Evolutionary conservation across 768 basidiomycete genomes (phyloP), one percentile per base, ranked within the genome.

Genomic region (Amanita rimosa): DNA sequence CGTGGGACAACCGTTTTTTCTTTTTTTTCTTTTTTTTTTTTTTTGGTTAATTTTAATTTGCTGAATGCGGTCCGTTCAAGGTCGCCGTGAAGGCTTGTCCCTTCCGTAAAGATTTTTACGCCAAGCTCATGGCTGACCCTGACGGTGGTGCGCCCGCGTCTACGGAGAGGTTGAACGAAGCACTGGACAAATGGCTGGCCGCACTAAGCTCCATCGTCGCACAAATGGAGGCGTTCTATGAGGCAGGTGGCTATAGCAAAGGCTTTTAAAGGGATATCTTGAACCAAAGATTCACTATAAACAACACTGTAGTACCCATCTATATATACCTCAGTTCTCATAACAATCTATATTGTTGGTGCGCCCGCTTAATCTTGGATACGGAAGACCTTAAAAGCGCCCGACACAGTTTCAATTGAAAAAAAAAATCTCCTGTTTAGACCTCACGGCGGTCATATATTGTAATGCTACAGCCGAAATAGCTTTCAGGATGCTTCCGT

Each of bases 81-180:
- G 60, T 80, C 2, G 81, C 80, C 6, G 76, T 83, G 74, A 81
- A 70, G 46, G 79, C 79, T 39, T 73, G 83, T 67, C 73, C 86
- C 3, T 75, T 77, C 55, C 83, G 84, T 34, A 68, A 65, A 16
- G 75, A 76, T 54, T 86, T 89, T 59, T 87, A 83, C 53, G 64
- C 67, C 22, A 83, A 84, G 47, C 72, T 89, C 34, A 75, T 80
- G 6, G 67, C 71, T 3, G 81, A 82, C 52, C 72, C 76, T 21
- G 62, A 68, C 14, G 77, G 81, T 3, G 80, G 75, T 13, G 55
- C 67, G 14, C 49, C 71, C 27, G 68, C 65, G 35, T 54, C 67
- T 5, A 61, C 67, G 41, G 80, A 78, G 47, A 70, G 73, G 49
- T 67, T 89, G 47, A 67, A 71, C 55, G 62, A 65, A n/a, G 76